Percentiles rank a stretch among this genome's conserved stretches.
Evolutionary conservation across 345 rosid species (phyloP).

Genomic region (Punica granatum): DNA sequence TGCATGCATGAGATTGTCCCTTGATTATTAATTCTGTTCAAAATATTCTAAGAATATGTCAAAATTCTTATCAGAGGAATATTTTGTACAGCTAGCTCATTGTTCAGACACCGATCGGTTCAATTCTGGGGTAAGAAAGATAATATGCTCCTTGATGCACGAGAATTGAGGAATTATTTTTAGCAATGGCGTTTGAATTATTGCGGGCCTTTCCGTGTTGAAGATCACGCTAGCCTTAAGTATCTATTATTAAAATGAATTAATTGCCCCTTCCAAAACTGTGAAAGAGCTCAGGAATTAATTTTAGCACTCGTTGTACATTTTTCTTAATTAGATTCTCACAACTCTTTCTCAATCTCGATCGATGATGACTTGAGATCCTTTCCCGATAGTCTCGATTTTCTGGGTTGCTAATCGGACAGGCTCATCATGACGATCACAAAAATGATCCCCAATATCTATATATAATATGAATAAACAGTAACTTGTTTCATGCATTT

Average conservation of each 20-base stretch:
- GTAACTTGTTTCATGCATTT: not conserved
- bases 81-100: conserved; percentile 13
- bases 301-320: too few relatives aligned
- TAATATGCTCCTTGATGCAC: conserved; percentile 18
- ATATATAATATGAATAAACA: too few relatives aligned
- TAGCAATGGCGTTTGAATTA: conserved; percentile 2
- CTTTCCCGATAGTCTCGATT: too few relatives aligned
- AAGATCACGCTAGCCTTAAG: conserved; percentile 1
- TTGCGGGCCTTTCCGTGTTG: conserved; percentile 14
- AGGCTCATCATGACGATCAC: not conserved
- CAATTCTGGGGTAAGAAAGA: not conserved
- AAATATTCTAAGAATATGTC: not conserved
- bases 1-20: conserved; percentile 15
- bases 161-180: conserved; percentile 12
- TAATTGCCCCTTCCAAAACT: too few relatives aligned
- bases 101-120: not conserved
- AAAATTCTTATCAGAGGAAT: conserved; percentile 1
- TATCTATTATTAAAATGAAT: not conserved
- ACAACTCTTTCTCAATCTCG: too few relatives aligned
- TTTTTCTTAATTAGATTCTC: too few relatives aligned
- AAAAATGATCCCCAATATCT: too few relatives aligned
- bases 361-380: too few relatives aligned
- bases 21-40: not conserved
- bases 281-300: too few relatives aligned
- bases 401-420: not conserved